Percentiles rank a stretch among this genome's conserved stretches.
Evolutionary conservation across 345 rosid species (phyloP).

Genomic region (Heritiera fomes): DNA sequence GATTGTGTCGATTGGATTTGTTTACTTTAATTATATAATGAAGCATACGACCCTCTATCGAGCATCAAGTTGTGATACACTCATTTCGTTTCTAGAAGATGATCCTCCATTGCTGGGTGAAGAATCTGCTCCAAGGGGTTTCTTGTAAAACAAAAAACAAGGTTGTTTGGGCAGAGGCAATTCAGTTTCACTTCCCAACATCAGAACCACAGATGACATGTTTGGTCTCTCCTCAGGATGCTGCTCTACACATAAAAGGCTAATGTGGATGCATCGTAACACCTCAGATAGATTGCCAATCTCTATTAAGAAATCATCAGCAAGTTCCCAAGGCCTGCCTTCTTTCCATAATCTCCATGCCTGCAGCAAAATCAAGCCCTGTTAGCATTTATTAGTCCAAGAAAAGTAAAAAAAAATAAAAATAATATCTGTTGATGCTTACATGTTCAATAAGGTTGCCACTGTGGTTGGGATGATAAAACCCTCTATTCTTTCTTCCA

Average conservation of each 20-base stretch:
- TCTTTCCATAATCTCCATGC: constrained; percentile 45
- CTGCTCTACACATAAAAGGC: constrained; percentile 47
- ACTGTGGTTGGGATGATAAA: neutral
- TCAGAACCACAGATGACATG: constrained; percentile 43
- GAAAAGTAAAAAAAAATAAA: constrained; percentile 7
- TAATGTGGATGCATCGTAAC: constrained; percentile 40
- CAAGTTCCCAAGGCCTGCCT: constrained; percentile 33
- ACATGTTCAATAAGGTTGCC: constrained; percentile 9
- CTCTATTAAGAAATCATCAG: constrained; percentile 26
- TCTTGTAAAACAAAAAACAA: constrained; percentile 18
- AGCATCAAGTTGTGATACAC: neutral
- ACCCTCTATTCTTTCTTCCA: constrained; percentile 8
- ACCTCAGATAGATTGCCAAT: constrained; percentile 26
- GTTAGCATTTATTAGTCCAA: constrained; percentile 33
- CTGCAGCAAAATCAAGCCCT: constrained; percentile 22
- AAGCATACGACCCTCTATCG: neutral
- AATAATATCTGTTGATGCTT: neutral
- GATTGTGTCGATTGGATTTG: neutral
- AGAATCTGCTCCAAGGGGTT: neutral
- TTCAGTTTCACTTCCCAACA: constrained; percentile 44
- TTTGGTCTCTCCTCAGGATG: constrained; percentile 46
- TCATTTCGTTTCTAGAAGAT: neutral
- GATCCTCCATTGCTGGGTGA: neutral
- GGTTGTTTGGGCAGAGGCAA: constrained; percentile 30
- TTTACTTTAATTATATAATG: neutral